Evolutionary conservation across 345 rosid genomes (phyloP), one percentile per base, ranked within the genome.

Genomic region (Cardamine occulta): DNA sequence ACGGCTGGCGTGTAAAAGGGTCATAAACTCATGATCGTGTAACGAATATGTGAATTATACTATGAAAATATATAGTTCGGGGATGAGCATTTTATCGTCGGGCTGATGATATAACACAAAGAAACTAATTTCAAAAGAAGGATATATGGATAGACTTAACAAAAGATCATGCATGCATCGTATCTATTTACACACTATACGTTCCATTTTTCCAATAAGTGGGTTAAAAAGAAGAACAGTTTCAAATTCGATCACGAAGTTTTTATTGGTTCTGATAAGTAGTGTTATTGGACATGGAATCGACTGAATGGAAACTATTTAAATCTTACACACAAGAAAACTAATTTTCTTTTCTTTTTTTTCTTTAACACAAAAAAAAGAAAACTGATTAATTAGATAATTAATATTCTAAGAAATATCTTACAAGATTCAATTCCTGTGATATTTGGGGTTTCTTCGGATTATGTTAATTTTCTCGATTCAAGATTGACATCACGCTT

Each of bases 111-210:
- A 26, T 29, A 57, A 34, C 5, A 35, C 44, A 66, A 49, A 24
- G 15, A 74, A 58, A 56, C 54, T 53, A 55, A 56, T 34, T 56
- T 45, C 51, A 45, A 74, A 12, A 45, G 39, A 35, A 10, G 4
- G 21, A 47, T 34, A 6, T 31, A 57, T 37, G 39, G 45, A 34
- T 32, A 34, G 37, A 66, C 54, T 66, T 48, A 58, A 58, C 11
- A 58, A 35, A 47, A 47, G 31, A 57, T 57, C 44, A 74, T 48
- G 73, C 68, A 59, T 75, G 73, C 67, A 74, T 74, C 72, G 57
- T 24, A 57, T 47, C 37, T 34, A 34, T 34, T 34, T 10, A 34
- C 59, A 74, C 53, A 57, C 64, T 57, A 31, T 57, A 47, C 60
- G 66, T 66, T 58, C 19, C 59, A 66, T 6, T 17, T 42, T 56